Base-by-base conservation (phyloP, 2,329 filamentous ascomycete species). In the Colletotrichum sublineola region DNA sequence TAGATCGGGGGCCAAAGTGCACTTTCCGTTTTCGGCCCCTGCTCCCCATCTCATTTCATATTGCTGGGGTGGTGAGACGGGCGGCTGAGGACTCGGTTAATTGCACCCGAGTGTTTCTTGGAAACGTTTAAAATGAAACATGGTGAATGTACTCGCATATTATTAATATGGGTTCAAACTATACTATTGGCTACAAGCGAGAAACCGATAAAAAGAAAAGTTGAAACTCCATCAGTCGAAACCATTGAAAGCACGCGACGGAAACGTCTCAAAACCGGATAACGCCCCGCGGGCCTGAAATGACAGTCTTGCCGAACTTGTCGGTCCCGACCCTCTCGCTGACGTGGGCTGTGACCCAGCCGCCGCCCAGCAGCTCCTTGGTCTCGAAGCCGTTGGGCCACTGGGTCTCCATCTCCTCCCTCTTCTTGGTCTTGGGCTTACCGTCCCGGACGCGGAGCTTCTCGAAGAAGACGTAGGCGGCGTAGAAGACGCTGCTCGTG, bases 391-490 rank as follows among this genome's bases (percentile, higher is more conserved):
- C 81, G 6, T 61, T 38, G 8, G 52, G 38, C 0, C 82, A 78
- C 2, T 74, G 67, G 20, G 75, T 67, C 77, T 90, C 87, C 86
- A 90, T 89, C 68, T 87, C 84, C 73, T 81, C 62, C 15, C 88
- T 80, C 75, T 85, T 83, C 76, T 86, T 83, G 24, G 78, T 82
- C 81, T 90, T 90, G 56, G 84, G 80, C 78, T 87, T 89, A 0
- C 81, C 80, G 64, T 87, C 81, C 75, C 83, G 83, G 66, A 90
- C 79, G 20, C 88, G 80, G 75, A 86, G 74, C 81, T 90, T 91
- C 80, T 91, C 88, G 75, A 91, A 91, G 77, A 86, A 89, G 29
- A 89, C 83, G 76, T 90, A 91, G 0, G 81, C 83, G 3, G 84
- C 84, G 74, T 91, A 90, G 76, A 85, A 91, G 1, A 86, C 80